Evolutionary conservation across 2,329 filamentous ascomycete genomes (phyloP).

Genomic region (Alternaria burnsii): DNA sequence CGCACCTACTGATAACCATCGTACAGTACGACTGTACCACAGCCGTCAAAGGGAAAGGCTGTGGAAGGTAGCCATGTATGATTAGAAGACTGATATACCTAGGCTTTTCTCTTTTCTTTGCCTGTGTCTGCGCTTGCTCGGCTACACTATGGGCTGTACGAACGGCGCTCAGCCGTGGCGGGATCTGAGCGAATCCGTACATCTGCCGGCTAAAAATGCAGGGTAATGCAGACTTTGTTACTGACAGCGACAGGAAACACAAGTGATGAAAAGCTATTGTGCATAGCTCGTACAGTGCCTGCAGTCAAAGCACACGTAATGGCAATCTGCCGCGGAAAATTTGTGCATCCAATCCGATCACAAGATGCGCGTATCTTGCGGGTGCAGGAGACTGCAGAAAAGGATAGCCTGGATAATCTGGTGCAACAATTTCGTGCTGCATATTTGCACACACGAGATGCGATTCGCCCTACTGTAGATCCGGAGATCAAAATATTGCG

Average conservation of each 20-base stretch:
- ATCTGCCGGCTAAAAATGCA: conserved; percentile 10
- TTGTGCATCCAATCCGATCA: background rate
- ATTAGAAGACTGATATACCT: background rate
- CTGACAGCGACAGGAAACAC: conserved; percentile 3
- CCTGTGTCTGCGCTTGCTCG: background rate
- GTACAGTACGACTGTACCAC: background rate
- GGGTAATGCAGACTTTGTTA: conserved; percentile 7
- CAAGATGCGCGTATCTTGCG: conserved; percentile 1
- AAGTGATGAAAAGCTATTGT: conserved; percentile 1
- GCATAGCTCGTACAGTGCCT: conserved; percentile 7
- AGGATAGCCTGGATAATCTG: background rate
- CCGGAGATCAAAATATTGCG: conserved; percentile 5
- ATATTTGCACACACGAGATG: background rate
- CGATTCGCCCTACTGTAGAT: conserved; percentile 6
- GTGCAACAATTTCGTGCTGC: background rate
- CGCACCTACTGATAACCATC: background rate
- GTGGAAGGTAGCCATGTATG: background rate
- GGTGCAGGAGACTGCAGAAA: conserved; percentile 4
- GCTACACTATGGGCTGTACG: conserved; percentile 2
- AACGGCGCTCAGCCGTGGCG: conserved; percentile 3
- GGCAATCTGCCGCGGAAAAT: conserved; percentile 2
- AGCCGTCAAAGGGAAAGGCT: background rate
- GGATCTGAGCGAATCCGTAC: conserved; percentile 7
- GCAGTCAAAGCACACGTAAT: conserved; percentile 9
- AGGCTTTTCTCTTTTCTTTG: background rate